These are phyloP conservation scores for Phaseolus coccineus DNA, from an alignment of 331 rosid genomes.

Conservation along the genomic window DNA sequence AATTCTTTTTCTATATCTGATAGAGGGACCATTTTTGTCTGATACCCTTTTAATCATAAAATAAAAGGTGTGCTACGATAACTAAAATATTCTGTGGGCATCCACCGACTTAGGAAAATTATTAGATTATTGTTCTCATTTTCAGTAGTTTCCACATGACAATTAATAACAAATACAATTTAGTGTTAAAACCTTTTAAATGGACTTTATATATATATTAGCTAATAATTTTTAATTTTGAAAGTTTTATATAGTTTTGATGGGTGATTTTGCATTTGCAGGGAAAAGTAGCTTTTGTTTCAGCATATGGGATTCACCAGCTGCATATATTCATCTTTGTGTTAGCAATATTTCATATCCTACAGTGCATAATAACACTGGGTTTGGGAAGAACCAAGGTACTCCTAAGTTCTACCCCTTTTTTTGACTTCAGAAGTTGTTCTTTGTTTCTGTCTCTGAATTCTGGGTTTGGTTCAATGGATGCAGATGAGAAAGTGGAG, in stretches of 20 bases:
- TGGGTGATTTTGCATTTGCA: slow-evolving; percentile 40
- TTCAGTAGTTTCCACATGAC: not conserved
- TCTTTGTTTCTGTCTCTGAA: not conserved
- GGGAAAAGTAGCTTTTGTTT: slow-evolving; percentile 81
- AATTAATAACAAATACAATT: too few relatives aligned
- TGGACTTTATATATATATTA: too few relatives aligned
- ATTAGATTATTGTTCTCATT: not conserved
- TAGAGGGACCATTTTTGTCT: not conserved
- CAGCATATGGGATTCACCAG: slow-evolving; percentile 90
- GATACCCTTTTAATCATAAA: too few relatives aligned
- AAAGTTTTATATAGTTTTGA: too few relatives aligned
- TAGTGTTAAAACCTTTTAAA: too few relatives aligned
- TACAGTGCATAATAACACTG: slow-evolving; percentile 72
- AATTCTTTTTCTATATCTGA: not conserved
- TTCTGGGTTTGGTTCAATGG: slow-evolving; percentile 29
- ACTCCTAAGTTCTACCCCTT: not conserved
- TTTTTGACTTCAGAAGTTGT: not conserved
- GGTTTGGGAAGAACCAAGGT: slow-evolving; percentile 82
- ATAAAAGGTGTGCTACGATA: too few relatives aligned
- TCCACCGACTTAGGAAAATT: not conserved
- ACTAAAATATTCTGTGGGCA: not conserved
- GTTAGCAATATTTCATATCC: slow-evolving; percentile 71
- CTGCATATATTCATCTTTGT: slow-evolving; percentile 87
- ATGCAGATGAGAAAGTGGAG: slow-evolving; percentile 74
- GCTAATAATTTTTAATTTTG: too few relatives aligned